A percentile compares a stretch with the other conserved stretches of the same genome.
phyloP scores from a whole-genome alignment of 345 rosid species.

The Murraya paniculata region DNA sequence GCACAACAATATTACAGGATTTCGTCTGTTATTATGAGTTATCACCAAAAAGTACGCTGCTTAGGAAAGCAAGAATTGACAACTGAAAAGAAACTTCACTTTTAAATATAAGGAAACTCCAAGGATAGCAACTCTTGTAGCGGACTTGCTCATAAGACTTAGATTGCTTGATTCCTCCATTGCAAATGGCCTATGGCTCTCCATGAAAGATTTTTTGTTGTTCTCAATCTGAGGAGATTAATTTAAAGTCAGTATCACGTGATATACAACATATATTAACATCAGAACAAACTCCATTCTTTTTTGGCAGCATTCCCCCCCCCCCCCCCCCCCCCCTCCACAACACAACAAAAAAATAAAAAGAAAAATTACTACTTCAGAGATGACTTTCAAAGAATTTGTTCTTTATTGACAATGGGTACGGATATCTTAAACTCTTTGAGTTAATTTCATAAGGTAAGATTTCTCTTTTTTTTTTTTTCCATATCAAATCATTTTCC shows the following conservation, averaged over 20 bases:
- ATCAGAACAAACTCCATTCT: not conserved
- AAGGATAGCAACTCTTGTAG: slow-evolving; percentile 79
- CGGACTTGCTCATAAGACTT: slow-evolving; percentile 47
- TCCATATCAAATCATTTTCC: not conserved
- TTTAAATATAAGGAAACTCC: slow-evolving; percentile 48
- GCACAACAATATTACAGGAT: not conserved
- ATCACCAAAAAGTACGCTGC: not conserved
- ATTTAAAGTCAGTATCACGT: not conserved
- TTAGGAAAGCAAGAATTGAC: slow-evolving; percentile 6
- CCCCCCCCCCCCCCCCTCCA: too few relatives aligned
- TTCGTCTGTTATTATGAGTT: not conserved
- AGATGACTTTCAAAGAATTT: not conserved
- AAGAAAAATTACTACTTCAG: not conserved
- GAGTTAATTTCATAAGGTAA: not conserved
- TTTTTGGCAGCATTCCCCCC: not conserved
- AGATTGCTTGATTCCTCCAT: slow-evolving; percentile 46
- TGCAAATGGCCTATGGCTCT: slow-evolving; percentile 27
- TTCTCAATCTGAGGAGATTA: slow-evolving; percentile 35
- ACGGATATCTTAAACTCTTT: not conserved
- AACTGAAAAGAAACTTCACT: slow-evolving; percentile 35
- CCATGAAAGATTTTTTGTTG: slow-evolving; percentile 32
- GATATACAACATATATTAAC: not conserved
- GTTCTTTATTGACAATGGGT: not conserved
- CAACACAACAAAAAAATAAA: too few relatives aligned
- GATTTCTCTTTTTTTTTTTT: not conserved